Percentiles rank a stretch among this genome's conserved stretches.
phyloP scores from a whole-genome alignment of 805 yeast species.

The Hanseniaspora valbyensis region DNA sequence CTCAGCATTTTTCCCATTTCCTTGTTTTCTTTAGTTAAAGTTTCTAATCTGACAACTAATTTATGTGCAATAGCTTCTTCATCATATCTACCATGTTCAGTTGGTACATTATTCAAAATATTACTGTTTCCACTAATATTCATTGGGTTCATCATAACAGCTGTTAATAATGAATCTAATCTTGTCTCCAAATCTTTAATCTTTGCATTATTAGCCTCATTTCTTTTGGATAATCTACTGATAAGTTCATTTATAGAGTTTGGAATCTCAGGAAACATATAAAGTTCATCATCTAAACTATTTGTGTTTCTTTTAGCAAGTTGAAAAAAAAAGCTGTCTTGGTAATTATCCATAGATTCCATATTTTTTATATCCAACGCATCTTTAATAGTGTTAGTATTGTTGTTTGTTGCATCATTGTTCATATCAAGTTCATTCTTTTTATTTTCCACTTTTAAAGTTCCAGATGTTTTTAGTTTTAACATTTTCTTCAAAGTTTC shows the following conservation, averaged over 20 bases:
- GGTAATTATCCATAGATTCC: neutral
- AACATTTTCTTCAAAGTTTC: slow-evolving; percentile 31
- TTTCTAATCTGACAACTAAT: slow-evolving; percentile 49
- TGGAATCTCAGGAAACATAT: slow-evolving; percentile 30
- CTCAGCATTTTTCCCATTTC: slow-evolving; percentile 59
- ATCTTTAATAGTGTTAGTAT: neutral
- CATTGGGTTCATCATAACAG: slow-evolving; percentile 40
- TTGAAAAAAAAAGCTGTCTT: slow-evolving; percentile 11
- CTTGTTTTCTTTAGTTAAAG: slow-evolving; percentile 57
- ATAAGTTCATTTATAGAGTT: slow-evolving; percentile 37
- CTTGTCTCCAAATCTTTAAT: slow-evolving; percentile 50
- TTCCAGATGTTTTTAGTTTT: slow-evolving; percentile 21
- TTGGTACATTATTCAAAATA: slow-evolving; percentile 29
- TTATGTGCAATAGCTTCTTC: slow-evolving; percentile 67
- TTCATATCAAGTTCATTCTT: slow-evolving; percentile 10
- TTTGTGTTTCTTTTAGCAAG: slow-evolving; percentile 13
- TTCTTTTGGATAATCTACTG: slow-evolving; percentile 37
- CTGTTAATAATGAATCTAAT: slow-evolving; percentile 52
- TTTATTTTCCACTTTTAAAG: slow-evolving; percentile 8
- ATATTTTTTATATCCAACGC: slow-evolving; percentile 3
- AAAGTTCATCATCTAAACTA: slow-evolving; percentile 20
- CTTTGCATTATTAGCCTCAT: slow-evolving; percentile 40
- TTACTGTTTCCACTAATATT: slow-evolving; percentile 2
- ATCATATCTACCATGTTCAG: slow-evolving; percentile 54
- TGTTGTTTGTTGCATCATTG: neutral